Evolutionary conservation across 352 stramenopile species (phyloP).

Genomic region (Pseudoperonospora humuli): DNA sequence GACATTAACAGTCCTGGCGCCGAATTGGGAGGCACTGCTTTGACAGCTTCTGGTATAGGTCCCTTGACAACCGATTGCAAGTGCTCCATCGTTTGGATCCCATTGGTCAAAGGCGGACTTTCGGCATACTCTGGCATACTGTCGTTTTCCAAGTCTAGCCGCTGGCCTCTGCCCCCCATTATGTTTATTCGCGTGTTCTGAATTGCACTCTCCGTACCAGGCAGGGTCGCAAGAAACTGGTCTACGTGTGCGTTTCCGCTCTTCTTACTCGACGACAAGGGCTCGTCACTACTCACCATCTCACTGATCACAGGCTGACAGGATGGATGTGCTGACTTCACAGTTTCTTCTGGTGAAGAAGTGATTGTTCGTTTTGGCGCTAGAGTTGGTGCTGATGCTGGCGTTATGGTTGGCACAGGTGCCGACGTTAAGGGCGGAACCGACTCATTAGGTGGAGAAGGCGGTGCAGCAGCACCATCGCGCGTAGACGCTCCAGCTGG

Average conservation of each 20-base stretch:
- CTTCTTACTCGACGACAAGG: slow-evolving; percentile 40
- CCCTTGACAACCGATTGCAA: slow-evolving; percentile 24
- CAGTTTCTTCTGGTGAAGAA: slow-evolving; percentile 1
- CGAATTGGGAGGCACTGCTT: slow-evolving; percentile 19
- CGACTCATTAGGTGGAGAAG: slow-evolving; percentile 7
- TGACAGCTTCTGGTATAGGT: slow-evolving; percentile 1
- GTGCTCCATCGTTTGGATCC: slow-evolving; percentile 16
- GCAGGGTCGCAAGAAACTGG: slow-evolving; percentile 76
- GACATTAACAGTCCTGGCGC: slow-evolving; percentile 28
- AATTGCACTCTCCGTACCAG: slow-evolving; percentile 87
- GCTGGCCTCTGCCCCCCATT: slow-evolving; percentile 85
- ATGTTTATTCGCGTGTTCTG: slow-evolving; percentile 88
- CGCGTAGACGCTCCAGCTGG: slow-evolving; percentile 5
- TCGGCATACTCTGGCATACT: slow-evolving; percentile 30
- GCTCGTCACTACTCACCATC: slow-evolving; percentile 34
- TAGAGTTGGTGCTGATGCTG: neutral
- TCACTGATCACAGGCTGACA: slow-evolving; percentile 26
- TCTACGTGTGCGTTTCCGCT: slow-evolving; percentile 45
- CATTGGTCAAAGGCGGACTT: slow-evolving; percentile 16
- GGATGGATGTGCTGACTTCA: slow-evolving; percentile 4
- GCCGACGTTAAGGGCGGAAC: neutral
- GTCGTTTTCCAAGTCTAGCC: slow-evolving; percentile 73
- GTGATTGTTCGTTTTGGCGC: neutral
- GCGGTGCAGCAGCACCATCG: slow-evolving; percentile 14
- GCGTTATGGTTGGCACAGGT: neutral